These are phyloP conservation scores for Rhizophagus clarus DNA, from an alignment of 192 early-diverging fungal genomes.

Conservation along the genomic window DNA sequence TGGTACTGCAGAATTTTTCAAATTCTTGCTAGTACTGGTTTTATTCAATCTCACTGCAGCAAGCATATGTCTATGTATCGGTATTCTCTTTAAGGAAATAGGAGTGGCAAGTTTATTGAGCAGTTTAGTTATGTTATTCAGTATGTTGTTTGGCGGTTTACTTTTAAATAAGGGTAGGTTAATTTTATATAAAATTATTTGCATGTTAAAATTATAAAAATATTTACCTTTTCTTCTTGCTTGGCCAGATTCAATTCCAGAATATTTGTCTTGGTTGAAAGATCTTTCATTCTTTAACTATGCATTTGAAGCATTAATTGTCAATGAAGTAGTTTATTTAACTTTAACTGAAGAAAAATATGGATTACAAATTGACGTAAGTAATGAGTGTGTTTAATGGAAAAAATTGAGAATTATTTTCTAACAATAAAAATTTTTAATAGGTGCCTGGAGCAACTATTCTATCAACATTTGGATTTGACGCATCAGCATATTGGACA, in stretches of 20 bases:
- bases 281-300: conserved; percentile 85
- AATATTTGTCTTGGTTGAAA: conserved; percentile 65
- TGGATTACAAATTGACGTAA: conserved; percentile 80
- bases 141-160: conserved; percentile 89
- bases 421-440: conserved; percentile 3
- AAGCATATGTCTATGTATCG: conserved; percentile 71
- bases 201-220: conserved; percentile 20
- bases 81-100: conserved; percentile 64
- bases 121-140: conserved; percentile 79
- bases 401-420: conserved; percentile 1
- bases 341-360: conserved; percentile 77
- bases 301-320: conserved; percentile 86
- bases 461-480: conserved; percentile 86
- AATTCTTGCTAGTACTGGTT: conserved; percentile 74
- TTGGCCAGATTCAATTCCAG: conserved; percentile 65
- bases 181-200: not conserved
- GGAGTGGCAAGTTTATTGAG: conserved; percentile 74
- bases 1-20: conserved; percentile 57
- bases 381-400: not conserved
- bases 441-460: conserved; percentile 83
- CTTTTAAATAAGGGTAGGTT: conserved; percentile 78
- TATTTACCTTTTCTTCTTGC: not conserved
- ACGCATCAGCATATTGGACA: conserved; percentile 79
- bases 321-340: conserved; percentile 85
- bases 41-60: conserved; percentile 80